Conservation (phyloP, 805 yeast genomes). For the Suhomyces tanzawaensis region DNA sequence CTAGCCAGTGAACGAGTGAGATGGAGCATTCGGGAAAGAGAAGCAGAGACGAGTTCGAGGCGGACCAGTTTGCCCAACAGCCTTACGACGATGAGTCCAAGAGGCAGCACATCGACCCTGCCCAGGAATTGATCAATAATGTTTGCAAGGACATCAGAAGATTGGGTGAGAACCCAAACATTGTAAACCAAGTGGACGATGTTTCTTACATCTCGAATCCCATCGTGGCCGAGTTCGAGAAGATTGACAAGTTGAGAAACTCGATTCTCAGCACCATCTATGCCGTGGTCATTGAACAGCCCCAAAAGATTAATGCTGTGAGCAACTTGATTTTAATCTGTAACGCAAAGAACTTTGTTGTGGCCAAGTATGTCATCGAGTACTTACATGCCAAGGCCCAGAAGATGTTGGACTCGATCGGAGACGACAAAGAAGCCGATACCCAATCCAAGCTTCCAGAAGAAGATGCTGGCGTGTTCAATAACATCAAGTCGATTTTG, state of each 20-base stretch:
- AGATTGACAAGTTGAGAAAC: conserved; percentile 55
- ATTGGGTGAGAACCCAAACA: conserved; percentile 42
- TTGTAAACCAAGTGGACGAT: conserved; percentile 42
- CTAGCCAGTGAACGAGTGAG: too few species aligned
- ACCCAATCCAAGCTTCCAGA: conserved; percentile 7
- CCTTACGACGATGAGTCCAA: conserved; percentile 26
- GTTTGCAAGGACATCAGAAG: conserved; percentile 45
- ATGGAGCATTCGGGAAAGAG: conserved; percentile 24
- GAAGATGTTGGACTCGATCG: conserved; percentile 43
- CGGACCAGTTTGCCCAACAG: conserved; percentile 9
- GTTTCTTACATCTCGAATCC: conserved; percentile 68
- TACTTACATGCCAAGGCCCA: conserved; percentile 66
- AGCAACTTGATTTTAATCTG: conserved; percentile 65
- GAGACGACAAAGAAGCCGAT: conserved; percentile 10
- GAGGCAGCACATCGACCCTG: conserved; percentile 41
- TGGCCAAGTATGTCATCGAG: conserved; percentile 69
- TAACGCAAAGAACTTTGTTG: conserved; percentile 58
- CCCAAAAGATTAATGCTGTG: conserved; percentile 79
- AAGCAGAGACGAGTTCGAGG: conserved; percentile 31
- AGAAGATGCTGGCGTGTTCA: conserved; percentile 58
- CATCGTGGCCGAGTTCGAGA: conserved; percentile 62
- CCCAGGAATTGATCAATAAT: conserved; percentile 39
- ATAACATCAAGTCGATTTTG: conserved; percentile 63
- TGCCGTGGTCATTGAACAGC: conserved; percentile 80
- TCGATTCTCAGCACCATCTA: conserved; percentile 61